These are phyloP conservation scores for Botrytis elliptica DNA, from an alignment of 2,329 filamentous ascomycete genomes.

Conservation along the genomic window DNA sequence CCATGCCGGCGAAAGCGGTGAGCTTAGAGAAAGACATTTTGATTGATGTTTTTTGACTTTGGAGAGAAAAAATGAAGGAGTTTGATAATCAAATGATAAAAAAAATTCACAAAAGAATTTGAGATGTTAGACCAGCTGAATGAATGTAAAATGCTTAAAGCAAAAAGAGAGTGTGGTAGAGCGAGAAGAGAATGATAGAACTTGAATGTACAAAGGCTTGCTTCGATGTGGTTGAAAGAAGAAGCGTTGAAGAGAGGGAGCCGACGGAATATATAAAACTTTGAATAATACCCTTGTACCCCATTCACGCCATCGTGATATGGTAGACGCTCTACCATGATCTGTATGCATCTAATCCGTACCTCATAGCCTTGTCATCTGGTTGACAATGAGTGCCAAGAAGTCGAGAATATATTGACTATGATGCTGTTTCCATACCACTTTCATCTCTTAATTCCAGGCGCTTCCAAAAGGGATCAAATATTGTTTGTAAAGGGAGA, in stretches of 20 bases:
- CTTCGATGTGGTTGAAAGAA: conserved; percentile 5
- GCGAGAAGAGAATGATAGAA: conserved; percentile 15
- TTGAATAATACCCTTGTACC: neutral
- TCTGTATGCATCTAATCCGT: neutral
- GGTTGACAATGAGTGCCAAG: conserved; percentile 5
- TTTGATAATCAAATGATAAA: neutral
- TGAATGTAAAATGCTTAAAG: conserved; percentile 17
- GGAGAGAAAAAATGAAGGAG: neutral
- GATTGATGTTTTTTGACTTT: conserved; percentile 4
- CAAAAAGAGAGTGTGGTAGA: conserved; percentile 14
- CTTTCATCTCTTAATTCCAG: conserved; percentile 5
- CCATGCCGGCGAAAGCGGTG: conserved; percentile 27
- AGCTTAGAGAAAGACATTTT: conserved; percentile 36
- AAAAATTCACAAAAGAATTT: neutral
- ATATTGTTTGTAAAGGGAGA: neutral
- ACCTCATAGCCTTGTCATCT: neutral
- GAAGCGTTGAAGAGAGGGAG: neutral
- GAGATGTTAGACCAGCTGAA: conserved; percentile 20
- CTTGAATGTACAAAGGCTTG: conserved; percentile 14
- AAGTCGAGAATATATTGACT: conserved; percentile 15
- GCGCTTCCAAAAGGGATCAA: neutral
- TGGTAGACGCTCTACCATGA: neutral
- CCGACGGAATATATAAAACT: conserved; percentile 7
- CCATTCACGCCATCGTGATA: neutral
- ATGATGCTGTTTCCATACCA: neutral